Evolutionary conservation across 2,329 filamentous ascomycete genomes (phyloP).

Genomic region (Phialocephala sp.): DNA sequence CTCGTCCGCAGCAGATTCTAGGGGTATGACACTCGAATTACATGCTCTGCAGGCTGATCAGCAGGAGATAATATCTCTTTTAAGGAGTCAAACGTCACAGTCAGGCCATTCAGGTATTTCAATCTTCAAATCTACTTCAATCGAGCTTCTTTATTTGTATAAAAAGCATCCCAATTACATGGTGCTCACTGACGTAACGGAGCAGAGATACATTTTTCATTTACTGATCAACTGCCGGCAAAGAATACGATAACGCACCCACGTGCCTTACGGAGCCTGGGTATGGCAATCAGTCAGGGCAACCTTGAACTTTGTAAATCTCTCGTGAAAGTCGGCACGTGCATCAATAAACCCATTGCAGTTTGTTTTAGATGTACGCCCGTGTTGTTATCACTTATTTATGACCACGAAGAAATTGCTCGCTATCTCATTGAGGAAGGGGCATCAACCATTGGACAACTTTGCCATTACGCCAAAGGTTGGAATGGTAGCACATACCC

Average conservation of each 20-base stretch:
- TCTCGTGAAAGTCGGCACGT: too few species aligned
- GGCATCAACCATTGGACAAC: background rate
- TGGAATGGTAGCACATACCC: too few species aligned
- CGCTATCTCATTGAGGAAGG: background rate
- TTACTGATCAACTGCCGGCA: too few species aligned
- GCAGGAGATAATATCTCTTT: background rate
- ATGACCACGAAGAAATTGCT: background rate
- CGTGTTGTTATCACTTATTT: background rate
- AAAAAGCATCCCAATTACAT: too few species aligned
- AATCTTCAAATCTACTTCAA: too few species aligned
- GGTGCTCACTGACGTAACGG: too few species aligned
- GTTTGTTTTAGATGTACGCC: background rate
- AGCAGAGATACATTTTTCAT: too few species aligned
- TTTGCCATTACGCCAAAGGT: background rate
- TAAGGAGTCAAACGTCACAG: background rate
- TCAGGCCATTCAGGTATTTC: too few species aligned
- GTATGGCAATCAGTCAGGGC: background rate
- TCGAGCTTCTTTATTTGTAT: too few species aligned
- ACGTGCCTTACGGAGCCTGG: too few species aligned
- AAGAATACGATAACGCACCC: too few species aligned
- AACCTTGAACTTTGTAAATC: background rate
- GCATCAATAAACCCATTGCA: background rate
- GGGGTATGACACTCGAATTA: background rate
- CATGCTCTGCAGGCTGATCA: background rate
- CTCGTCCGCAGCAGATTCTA: background rate